phyloP scores from a whole-genome alignment of 495 filamentous ascomycete genomes.

The Ramalina intermedia region DNA sequence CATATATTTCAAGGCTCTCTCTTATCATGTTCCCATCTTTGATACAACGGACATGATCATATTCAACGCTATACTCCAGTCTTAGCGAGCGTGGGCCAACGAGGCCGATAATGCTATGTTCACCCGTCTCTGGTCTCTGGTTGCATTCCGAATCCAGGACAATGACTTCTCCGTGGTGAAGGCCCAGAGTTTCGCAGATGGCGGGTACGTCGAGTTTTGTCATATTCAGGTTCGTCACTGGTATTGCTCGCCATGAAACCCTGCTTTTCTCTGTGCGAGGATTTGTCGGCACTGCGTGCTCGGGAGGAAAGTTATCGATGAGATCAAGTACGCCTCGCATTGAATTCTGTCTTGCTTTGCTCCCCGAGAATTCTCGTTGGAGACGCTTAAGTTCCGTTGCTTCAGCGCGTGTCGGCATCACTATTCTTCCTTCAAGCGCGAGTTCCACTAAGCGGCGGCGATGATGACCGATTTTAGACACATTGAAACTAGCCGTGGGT shows the following conservation, averaged over 20 bases:
- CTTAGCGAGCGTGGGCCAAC: slow-evolving; percentile 35
- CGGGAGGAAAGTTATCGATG: too few species aligned
- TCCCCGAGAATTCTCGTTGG: too few species aligned
- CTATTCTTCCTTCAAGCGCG: too few species aligned
- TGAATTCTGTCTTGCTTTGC: too few species aligned
- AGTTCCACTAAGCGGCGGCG: too few species aligned
- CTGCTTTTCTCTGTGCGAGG: neutral
- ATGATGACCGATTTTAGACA: too few species aligned
- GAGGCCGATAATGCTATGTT: slow-evolving; percentile 54
- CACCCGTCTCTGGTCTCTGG: slow-evolving; percentile 33
- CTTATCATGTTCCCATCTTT: slow-evolving; percentile 9
- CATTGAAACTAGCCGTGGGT: too few species aligned
- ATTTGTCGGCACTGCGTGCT: neutral
- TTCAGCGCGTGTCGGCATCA: too few species aligned
- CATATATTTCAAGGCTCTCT: slow-evolving; percentile 17
- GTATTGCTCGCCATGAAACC: slow-evolving; percentile 1
- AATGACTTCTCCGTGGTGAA: slow-evolving; percentile 28
- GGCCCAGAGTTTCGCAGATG: slow-evolving; percentile 32
- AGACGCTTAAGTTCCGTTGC: too few species aligned
- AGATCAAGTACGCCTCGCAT: too few species aligned
- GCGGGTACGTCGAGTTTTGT: slow-evolving; percentile 25
- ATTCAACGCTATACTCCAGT: slow-evolving; percentile 37
- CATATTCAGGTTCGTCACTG: neutral
- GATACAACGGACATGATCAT: slow-evolving; percentile 18
- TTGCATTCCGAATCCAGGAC: slow-evolving; percentile 37